Percentiles rank a stretch among this genome's conserved stretches.
phyloP scores from a whole-genome alignment of 768 basidiomycete genomes.

The Leccinum variicolor region DNA sequence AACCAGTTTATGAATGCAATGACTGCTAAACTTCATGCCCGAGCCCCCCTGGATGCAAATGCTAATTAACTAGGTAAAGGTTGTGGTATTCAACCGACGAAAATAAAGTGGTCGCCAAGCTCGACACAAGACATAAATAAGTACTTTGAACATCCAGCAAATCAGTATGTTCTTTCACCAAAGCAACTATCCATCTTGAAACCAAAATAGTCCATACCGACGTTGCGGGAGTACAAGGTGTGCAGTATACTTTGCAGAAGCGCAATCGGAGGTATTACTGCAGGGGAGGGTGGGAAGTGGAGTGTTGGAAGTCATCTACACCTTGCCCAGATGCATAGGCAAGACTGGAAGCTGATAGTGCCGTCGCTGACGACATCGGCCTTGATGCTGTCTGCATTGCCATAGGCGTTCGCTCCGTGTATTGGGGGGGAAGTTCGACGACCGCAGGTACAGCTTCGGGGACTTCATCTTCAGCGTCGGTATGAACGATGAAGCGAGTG shows the following conservation, averaged over 20 bases:
- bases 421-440: slow-evolving; percentile 76
- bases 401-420: slow-evolving; percentile 45
- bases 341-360: slow-evolving; percentile 5
- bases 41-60: neutral
- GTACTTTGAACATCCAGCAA: slow-evolving; percentile 3
- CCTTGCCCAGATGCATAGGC: slow-evolving; percentile 12
- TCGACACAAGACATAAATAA: slow-evolving; percentile 7
- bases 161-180: neutral
- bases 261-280: slow-evolving; percentile 3
- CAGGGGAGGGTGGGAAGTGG: slow-evolving; percentile 8
- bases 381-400: slow-evolving; percentile 2
- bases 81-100: neutral
- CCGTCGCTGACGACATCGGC: slow-evolving; percentile 13
- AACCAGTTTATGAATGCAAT: slow-evolving; percentile 9
- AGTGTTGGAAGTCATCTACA: slow-evolving; percentile 1
- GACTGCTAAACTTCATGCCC: neutral
- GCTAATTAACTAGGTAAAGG: neutral
- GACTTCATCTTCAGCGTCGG: slow-evolving; percentile 58
- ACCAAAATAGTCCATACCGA: neutral
- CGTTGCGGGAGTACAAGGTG: neutral
- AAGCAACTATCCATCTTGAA: neutral
- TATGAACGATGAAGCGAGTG: slow-evolving; percentile 63
- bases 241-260: slow-evolving; percentile 1
- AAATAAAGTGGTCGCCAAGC: slow-evolving; percentile 3
- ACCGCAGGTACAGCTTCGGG: slow-evolving; percentile 48